Base-by-base conservation (phyloP, 73 alveolate species). In the Paramecium sexaurelia region DNA sequence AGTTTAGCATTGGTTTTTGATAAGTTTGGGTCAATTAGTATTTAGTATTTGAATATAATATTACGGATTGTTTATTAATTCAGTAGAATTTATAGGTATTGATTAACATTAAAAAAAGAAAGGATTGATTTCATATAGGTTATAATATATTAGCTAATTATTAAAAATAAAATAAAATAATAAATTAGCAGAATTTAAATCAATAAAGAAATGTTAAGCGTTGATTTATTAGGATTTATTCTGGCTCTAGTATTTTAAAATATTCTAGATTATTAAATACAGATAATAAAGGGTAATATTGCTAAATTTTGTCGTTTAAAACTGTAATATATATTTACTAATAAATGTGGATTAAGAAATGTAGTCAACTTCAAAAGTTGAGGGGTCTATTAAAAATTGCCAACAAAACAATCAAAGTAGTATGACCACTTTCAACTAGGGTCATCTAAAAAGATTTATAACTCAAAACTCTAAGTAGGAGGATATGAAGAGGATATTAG, bases 381-480 rank as follows among this genome's bases (percentile, higher is more conserved):
- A 8, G 99, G 99, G 99, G 96, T 93, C 95, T 97, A 8, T 96
- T 97, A 36, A 97, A 97, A 92, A 95, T 96, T 91, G 99, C 96
- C 20, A 99, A 99, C 20, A 99, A 97, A 82, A 98, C 99, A 5
- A 92, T 97, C 95, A 95, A 95, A 83, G 99, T 97, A 45, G 97
- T 97, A 84, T 97, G 99, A 99, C 99, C 99, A 37, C 92, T 85
- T 19, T 85, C 92, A 15, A 55, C 92, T n/a, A 24, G 88, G 51
- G 5, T 66, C 4, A 13, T 55, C 55, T 55, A 20, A 93, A 61
- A 55, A 57, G 40, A 86, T 86, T 87, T 37, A 51, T 91, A 75
- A 43, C 86, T 61, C 91, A 78, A 84, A 95, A 93, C 55, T 51
- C 85, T 85, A 43, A 90, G 97, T 55, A 92, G 95, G 55, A 98